Conservation (phyloP, 2,329 filamentous ascomycete species). For the Talaromyces sp. region DNA sequence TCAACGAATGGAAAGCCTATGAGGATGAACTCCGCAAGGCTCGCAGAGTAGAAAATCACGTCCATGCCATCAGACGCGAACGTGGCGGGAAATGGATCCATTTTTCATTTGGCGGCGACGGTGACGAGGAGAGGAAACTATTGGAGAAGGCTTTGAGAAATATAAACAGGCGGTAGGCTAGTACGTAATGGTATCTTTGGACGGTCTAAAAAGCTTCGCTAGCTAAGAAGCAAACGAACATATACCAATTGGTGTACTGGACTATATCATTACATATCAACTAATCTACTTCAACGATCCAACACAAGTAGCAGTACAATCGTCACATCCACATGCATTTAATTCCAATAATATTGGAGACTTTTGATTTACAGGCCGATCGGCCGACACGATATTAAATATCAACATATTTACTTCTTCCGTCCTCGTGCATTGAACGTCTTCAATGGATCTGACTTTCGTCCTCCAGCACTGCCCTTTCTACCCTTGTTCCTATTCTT, state of each 20-base stretch:
- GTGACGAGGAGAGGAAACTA: not conserved
- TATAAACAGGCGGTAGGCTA: not conserved
- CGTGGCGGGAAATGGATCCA: constrained; percentile 37
- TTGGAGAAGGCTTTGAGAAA: not conserved
- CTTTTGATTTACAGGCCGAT: not conserved
- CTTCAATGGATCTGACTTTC: not conserved
- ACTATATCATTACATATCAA: no score
- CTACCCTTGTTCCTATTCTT: constrained; percentile 41
- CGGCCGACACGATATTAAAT: not conserved
- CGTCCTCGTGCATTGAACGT: constrained; percentile 26
- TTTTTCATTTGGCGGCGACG: constrained; percentile 25
- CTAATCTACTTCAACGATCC: no score
- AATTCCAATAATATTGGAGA: not conserved
- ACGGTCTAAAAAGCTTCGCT: not conserved
- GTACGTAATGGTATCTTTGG: not conserved
- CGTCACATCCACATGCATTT: not conserved
- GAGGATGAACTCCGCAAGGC: constrained; percentile 23
- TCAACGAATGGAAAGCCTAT: constrained; percentile 29
- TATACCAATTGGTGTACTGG: not conserved
- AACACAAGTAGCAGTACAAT: no score
- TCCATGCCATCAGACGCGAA: constrained; percentile 27
- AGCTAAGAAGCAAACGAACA: no score
- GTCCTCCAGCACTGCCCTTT: constrained; percentile 26
- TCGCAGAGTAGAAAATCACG: constrained; percentile 25
- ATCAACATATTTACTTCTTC: constrained; percentile 21